Evolutionary conservation across 2,329 filamentous ascomycete species (phyloP).

Genomic region (Fonsecaea multimorphosa): DNA sequence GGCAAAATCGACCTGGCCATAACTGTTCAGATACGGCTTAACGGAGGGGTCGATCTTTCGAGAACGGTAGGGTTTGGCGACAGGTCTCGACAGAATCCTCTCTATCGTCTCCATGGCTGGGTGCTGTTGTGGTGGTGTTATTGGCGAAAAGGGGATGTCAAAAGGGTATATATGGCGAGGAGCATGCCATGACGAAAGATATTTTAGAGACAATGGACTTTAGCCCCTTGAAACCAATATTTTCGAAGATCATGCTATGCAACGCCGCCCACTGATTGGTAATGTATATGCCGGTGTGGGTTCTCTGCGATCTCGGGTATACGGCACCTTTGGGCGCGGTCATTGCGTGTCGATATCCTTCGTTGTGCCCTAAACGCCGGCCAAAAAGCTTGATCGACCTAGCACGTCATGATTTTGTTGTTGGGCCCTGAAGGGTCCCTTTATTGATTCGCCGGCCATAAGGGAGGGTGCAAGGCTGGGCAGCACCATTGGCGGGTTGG

Average conservation of each 20-base stretch:
- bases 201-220: not conserved
- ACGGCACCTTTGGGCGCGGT: slow-evolving; percentile 15
- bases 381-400: slow-evolving; percentile 9
- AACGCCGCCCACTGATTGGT: slow-evolving; percentile 8
- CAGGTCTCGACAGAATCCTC: slow-evolving; percentile 58
- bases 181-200: slow-evolving; percentile 7
- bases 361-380: slow-evolving; percentile 8
- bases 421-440: not conserved
- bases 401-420: slow-evolving; percentile 18
- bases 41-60: slow-evolving; percentile 46
- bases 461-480: not conserved
- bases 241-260: slow-evolving; percentile 12
- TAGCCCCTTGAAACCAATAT: not conserved
- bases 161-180: not conserved
- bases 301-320: slow-evolving; percentile 19
- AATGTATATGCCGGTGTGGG: not conserved
- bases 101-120: slow-evolving; percentile 52
- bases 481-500: slow-evolving; percentile 7
- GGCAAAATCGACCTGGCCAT: slow-evolving; percentile 60
- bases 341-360: slow-evolving; percentile 1
- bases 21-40: slow-evolving; percentile 54
- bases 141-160: not conserved
- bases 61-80: slow-evolving; percentile 61
- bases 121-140: slow-evolving; percentile 45
- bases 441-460: not conserved